Conservation (phyloP, 2,329 filamentous ascomycete genomes). For the Aspergillus nomiae region DNA sequence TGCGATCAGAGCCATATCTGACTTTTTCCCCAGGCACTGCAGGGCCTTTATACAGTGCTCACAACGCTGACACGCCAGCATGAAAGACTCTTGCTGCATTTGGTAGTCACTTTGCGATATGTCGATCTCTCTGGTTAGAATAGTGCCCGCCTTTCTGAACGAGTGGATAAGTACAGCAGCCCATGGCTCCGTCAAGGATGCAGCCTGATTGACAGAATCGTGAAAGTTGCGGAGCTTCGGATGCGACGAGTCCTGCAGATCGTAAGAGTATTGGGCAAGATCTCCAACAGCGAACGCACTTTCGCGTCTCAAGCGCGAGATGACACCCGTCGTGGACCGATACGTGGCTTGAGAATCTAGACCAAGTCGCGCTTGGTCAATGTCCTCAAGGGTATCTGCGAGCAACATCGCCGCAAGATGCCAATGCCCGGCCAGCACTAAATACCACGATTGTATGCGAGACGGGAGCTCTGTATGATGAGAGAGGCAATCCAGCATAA, state of each 20-base stretch:
- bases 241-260: background rate
- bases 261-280: background rate
- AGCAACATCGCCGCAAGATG: conserved; percentile 59
- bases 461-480: background rate
- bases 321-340: background rate
- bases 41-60: background rate
- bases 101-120: background rate
- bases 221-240: background rate
- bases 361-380: conserved; percentile 43
- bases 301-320: background rate
- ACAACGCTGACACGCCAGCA: background rate
- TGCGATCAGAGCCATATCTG: background rate
- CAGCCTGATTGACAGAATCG: background rate
- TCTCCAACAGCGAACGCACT: background rate
- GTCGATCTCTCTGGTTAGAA: background rate
- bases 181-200: background rate
- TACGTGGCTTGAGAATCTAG: background rate
- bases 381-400: conserved; percentile 55
- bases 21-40: background rate
- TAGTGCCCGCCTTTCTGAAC: background rate
- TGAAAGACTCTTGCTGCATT: background rate
- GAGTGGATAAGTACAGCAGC: background rate
- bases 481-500: background rate
- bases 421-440: conserved; percentile 60
- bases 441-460: conserved; percentile 62